These are phyloP conservation scores for Macrophomina phaseolina DNA, from an alignment of 2,329 filamentous ascomycete genomes.

Conservation along the genomic window DNA sequence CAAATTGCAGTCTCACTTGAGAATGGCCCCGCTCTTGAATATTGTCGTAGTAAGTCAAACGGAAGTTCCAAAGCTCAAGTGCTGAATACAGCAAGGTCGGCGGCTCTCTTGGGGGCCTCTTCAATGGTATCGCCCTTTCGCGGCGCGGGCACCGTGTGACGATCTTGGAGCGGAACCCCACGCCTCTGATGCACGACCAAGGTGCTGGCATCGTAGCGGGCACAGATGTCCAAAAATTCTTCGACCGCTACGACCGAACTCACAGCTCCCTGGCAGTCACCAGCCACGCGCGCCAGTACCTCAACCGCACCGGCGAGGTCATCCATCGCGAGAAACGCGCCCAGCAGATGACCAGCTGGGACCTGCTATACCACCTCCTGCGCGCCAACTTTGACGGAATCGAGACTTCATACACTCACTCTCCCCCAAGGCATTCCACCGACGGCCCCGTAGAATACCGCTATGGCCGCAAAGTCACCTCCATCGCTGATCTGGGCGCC, in stretches of 20 bases:
- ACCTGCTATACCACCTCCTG: conserved; percentile 41
- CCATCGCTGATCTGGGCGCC: too few relatives aligned
- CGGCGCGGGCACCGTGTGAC: conserved; percentile 37
- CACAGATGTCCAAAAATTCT: conserved; percentile 38
- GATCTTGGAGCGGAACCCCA: conserved; percentile 41
- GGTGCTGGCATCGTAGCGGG: conserved; percentile 43
- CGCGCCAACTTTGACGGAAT: conserved; percentile 40
- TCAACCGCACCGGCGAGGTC: conserved; percentile 38
- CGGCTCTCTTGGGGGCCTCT: conserved; percentile 39
- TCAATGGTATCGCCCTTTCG: conserved; percentile 38
- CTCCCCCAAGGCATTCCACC: conserved; percentile 20
- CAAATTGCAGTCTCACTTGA: too few relatives aligned
- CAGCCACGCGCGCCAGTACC: conserved; percentile 37
- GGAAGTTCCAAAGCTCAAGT: background rate
- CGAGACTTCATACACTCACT: conserved; percentile 36
- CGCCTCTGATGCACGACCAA: conserved; percentile 39
- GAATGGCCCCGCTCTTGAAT: too few relatives aligned
- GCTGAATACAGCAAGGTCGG: conserved; percentile 33
- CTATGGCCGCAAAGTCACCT: too few relatives aligned
- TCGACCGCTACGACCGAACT: conserved; percentile 38
- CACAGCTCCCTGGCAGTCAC: conserved; percentile 36
- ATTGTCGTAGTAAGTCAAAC: too few relatives aligned
- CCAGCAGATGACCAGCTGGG: conserved; percentile 46
- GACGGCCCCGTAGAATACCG: too few relatives aligned
- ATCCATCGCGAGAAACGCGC: conserved; percentile 37